Percentiles rank a stretch among this genome's conserved stretches.
Conservation (phyloP, 257 asterid species). For the Scutellaria barbata region DNA sequence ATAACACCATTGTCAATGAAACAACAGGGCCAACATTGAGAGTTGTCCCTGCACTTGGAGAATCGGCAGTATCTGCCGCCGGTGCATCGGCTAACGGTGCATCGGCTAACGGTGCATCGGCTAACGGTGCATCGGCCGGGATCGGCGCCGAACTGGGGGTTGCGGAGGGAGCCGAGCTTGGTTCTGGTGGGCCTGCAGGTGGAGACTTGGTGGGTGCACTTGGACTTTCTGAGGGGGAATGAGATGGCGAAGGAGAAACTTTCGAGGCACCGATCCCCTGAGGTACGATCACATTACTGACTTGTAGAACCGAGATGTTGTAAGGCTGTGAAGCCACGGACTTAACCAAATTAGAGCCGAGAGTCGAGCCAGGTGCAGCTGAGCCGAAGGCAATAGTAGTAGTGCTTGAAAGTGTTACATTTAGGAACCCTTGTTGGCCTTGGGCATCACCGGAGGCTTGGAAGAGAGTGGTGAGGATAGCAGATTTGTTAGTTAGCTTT, state of each 20-base stretch:
- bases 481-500: slow-evolving; percentile 30
- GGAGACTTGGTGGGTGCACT: not conserved
- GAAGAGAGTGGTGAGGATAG: slow-evolving; percentile 52
- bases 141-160: not conserved
- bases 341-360: slow-evolving; percentile 46
- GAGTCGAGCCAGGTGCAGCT: slow-evolving; percentile 45
- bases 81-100: not conserved
- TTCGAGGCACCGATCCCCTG: slow-evolving; percentile 42
- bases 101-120: not conserved
- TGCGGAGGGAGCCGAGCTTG: not conserved
- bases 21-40: slow-evolving; percentile 23
- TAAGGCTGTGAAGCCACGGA: slow-evolving; percentile 50
- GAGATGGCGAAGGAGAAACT: slow-evolving; percentile 22
- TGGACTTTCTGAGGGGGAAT: not conserved
- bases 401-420: slow-evolving; percentile 33
- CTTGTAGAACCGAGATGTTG: slow-evolving; percentile 56
- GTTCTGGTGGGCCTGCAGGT: not conserved
- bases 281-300: slow-evolving; percentile 58
- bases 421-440: slow-evolving; percentile 56
- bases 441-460: slow-evolving; percentile 57
- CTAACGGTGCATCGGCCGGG: not conserved
- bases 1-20: slow-evolving; percentile 26
- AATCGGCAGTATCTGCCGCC: not conserved
- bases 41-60: slow-evolving; percentile 24
- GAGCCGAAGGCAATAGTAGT: slow-evolving; percentile 48